Percentiles rank a stretch among this genome's conserved stretches.
Evolutionary conservation across 2,329 filamentous ascomycete species (phyloP).

Genomic region (Cladosporium halotolerans): DNA sequence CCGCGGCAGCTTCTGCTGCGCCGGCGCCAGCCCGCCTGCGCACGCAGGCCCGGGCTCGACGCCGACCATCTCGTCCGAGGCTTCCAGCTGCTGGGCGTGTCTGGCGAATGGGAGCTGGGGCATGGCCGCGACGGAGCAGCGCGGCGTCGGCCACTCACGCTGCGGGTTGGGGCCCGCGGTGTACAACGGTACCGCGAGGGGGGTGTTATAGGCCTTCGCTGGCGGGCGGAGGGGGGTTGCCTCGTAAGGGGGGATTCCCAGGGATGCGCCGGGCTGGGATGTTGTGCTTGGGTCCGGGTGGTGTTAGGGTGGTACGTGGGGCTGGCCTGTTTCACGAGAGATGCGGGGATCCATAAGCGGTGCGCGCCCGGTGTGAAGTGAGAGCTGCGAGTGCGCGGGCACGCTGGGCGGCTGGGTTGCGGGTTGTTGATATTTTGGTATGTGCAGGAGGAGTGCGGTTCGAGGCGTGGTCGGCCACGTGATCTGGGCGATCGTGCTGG

Average conservation of each 20-base stretch:
- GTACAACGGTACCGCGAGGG: constrained; percentile 4
- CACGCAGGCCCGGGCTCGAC: constrained; percentile 1
- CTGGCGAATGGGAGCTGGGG: constrained; percentile 12
- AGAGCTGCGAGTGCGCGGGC: background rate
- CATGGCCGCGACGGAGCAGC: constrained; percentile 6
- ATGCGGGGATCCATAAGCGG: constrained; percentile 9
- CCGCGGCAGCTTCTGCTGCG: constrained; percentile 6
- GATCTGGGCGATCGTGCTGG: background rate
- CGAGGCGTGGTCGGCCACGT: background rate
- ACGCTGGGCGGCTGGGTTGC: background rate
- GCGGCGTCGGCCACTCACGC: constrained; percentile 4
- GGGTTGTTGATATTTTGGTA: background rate
- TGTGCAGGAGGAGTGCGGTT: background rate
- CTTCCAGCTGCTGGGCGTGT: constrained; percentile 5
- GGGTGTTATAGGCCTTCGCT: constrained; percentile 1
- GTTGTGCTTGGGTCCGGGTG: background rate
- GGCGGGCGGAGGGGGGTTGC: background rate
- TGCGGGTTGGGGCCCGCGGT: background rate
- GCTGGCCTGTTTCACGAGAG: background rate
- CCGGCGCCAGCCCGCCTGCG: background rate
- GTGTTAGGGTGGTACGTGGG: constrained; percentile 8
- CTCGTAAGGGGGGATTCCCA: too few relatives aligned
- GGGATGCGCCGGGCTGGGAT: too few relatives aligned
- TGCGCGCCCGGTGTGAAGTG: background rate
- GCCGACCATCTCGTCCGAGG: constrained; percentile 10